phyloP scores from a whole-genome alignment of 441 rosid genomes.

The Pelargonium citronellum region DNA sequence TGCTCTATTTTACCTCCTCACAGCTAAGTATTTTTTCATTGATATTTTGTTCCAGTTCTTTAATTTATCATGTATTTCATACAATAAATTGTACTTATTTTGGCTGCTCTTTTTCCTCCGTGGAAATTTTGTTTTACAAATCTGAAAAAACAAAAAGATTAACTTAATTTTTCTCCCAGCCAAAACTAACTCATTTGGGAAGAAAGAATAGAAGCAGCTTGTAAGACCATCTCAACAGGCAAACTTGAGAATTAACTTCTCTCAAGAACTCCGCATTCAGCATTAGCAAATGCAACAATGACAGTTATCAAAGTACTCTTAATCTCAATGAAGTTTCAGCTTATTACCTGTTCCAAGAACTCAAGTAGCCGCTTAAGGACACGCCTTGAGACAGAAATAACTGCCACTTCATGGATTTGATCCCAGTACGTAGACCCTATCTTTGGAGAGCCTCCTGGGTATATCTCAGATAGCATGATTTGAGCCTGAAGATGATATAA shows the following conservation, averaged over 20 bases:
- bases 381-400: conserved; percentile 70
- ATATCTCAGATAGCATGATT: conserved; percentile 85
- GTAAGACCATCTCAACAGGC: not conserved
- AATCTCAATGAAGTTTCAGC: conserved; percentile 14
- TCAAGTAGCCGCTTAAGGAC: conserved; percentile 77
- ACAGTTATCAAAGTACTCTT: not conserved
- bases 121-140: too few relatives aligned
- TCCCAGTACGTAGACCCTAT: conserved; percentile 83
- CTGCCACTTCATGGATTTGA: conserved; percentile 80
- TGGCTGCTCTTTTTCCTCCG: too few relatives aligned
- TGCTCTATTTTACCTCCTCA: too few relatives aligned
- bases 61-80: too few relatives aligned
- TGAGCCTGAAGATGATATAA: conserved; percentile 57
- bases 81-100: too few relatives aligned
- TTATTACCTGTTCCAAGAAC: conserved; percentile 73
- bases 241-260: not conserved
- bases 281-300: not conserved
- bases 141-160: not conserved
- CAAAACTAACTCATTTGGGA: not conserved
- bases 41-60: too few relatives aligned
- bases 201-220: not conserved
- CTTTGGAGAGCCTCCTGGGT: conserved; percentile 98
- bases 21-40: too few relatives aligned
- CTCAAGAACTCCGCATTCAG: not conserved
- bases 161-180: not conserved